Percentiles rank a stretch among this genome's conserved stretches.
Conservation (phyloP, 176 grass and related monocot genomes). For the Poa annua region DNA sequence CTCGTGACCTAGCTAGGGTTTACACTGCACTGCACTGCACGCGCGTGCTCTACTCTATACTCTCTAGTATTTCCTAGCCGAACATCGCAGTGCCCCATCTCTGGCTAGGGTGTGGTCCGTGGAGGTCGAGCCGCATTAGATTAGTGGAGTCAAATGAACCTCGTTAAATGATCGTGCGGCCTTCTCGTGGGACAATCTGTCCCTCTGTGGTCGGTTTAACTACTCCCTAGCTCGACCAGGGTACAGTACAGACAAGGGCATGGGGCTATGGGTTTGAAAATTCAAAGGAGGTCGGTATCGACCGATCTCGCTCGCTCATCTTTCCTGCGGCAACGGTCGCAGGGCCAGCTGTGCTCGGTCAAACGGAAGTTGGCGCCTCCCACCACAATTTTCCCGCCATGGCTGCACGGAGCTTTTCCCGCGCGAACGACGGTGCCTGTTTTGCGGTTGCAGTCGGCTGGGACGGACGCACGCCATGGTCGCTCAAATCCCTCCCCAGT, state of each 20-base stretch:
- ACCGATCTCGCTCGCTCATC: background rate
- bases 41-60: background rate
- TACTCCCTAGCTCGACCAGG: too few relatives aligned
- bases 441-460: background rate
- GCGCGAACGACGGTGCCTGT: slow-evolving; percentile 34
- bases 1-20: slow-evolving; percentile 20
- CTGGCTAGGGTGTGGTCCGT: too few relatives aligned
- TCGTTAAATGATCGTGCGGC: background rate
- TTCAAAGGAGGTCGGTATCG: background rate
- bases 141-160: background rate
- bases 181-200: slow-evolving; percentile 24
- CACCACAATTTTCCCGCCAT: slow-evolving; percentile 49
- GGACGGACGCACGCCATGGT: background rate
- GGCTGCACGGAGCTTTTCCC: slow-evolving; percentile 36
- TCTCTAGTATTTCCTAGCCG: background rate
- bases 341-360: slow-evolving; percentile 43
- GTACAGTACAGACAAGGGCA: background rate
- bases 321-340: slow-evolving; percentile 23
- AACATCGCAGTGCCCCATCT: background rate
- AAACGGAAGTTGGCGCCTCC: slow-evolving; percentile 33
- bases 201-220: background rate
- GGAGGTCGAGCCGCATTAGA: background rate
- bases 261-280: background rate
- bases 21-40: background rate
- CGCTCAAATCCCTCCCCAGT: too few relatives aligned